These are phyloP conservation scores for Psidium guajava DNA, from an alignment of 345 rosid species.

Conservation along the genomic window DNA sequence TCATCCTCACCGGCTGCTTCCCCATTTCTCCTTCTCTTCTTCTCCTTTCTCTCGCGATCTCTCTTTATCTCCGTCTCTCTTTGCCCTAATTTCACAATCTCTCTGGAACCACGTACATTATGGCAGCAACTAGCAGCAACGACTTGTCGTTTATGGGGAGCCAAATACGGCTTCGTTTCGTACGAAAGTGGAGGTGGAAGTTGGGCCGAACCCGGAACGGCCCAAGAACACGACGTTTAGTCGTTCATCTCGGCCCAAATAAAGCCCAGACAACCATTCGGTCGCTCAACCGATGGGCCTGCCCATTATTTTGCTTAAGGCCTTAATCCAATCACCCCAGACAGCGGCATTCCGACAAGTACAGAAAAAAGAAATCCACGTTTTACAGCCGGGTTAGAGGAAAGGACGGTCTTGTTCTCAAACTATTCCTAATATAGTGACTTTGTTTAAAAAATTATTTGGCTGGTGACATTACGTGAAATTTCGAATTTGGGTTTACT, in stretches of 20 bases:
- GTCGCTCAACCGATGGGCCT: background rate
- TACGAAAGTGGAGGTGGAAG: background rate
- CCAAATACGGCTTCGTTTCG: background rate
- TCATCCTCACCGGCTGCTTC: slow-evolving; percentile 68
- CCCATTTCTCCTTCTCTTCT: slow-evolving; percentile 29
- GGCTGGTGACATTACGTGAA: background rate
- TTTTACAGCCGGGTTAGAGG: background rate
- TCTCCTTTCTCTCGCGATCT: background rate
- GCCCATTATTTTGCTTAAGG: background rate
- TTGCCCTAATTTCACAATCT: background rate
- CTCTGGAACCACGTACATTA: background rate
- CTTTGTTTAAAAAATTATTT: background rate
- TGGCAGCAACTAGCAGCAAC: background rate
- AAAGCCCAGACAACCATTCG: background rate
- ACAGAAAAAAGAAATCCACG: background rate
- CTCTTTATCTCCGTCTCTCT: background rate
- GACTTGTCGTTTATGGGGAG: background rate
- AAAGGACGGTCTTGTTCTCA: background rate
- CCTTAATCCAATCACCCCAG: background rate
- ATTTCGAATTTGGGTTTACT: background rate
- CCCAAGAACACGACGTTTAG: background rate
- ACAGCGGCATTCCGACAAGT: background rate
- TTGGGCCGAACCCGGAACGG: background rate
- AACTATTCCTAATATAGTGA: background rate
- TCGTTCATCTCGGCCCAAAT: background rate